Conservation (phyloP, 345 rosid species). For the Brassica napus region DNA sequence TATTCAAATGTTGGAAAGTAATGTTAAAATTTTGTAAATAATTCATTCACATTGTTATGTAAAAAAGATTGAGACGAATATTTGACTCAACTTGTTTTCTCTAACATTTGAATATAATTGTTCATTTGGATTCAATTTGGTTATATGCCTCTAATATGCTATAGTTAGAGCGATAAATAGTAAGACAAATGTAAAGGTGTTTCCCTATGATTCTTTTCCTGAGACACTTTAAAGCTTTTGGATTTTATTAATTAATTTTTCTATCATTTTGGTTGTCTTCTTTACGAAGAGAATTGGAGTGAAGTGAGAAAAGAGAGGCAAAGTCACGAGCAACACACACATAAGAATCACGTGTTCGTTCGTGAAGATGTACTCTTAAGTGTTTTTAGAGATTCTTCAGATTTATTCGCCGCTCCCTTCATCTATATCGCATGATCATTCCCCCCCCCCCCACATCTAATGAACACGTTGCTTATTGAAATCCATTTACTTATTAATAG, state of each 20-base stretch:
- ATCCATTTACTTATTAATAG: background rate
- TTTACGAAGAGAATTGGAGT: slow-evolving; percentile 16
- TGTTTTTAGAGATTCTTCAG: slow-evolving; percentile 19
- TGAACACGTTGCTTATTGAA: background rate
- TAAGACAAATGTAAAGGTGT: slow-evolving; percentile 1
- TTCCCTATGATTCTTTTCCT: background rate
- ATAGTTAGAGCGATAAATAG: background rate
- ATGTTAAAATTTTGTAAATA: background rate
- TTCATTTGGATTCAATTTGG: background rate
- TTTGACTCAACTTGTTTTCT: background rate
- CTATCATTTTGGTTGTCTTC: slow-evolving; percentile 20
- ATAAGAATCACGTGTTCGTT: slow-evolving; percentile 37
- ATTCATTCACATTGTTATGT: background rate
- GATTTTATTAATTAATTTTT: background rate
- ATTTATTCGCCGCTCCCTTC: slow-evolving; percentile 42
- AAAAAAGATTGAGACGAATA: background rate
- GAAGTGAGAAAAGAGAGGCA: slow-evolving; percentile 37
- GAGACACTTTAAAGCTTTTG: slow-evolving; percentile 29
- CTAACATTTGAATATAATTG: background rate
- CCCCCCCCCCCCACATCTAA: slow-evolving; percentile 18
- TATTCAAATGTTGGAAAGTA: background rate
- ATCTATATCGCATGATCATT: slow-evolving; percentile 37
- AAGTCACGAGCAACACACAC: slow-evolving; percentile 38
- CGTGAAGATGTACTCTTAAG: slow-evolving; percentile 17
- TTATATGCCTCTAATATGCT: background rate